Evolutionary conservation across 306 rosid genomes (phyloP).

Genomic region (Glycine soja): DNA sequence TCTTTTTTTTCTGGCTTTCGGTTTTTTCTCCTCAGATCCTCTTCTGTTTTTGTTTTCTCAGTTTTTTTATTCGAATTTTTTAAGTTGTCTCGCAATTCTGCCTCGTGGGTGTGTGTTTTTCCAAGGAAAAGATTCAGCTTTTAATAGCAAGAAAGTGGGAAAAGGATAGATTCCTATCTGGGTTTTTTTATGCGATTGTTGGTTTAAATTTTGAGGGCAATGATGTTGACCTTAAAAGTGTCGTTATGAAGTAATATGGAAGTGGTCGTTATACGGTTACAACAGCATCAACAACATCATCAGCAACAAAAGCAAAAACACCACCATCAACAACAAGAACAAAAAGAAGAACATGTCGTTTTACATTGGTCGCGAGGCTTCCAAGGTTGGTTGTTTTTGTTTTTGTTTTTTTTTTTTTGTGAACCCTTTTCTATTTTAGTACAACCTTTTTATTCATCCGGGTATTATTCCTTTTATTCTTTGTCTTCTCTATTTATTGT

Average conservation of each 20-base stretch:
- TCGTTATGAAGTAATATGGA: slow-evolving; percentile 86
- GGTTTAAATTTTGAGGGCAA: slow-evolving; percentile 39
- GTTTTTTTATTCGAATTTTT: slow-evolving; percentile 12
- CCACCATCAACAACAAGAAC: background rate
- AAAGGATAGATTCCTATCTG: slow-evolving; percentile 37
- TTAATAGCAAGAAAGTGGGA: slow-evolving; percentile 24
- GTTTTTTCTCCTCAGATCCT: slow-evolving; percentile 49
- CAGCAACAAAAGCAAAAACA: background rate
- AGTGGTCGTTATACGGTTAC: slow-evolving; percentile 58
- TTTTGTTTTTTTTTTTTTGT: slow-evolving; percentile 14
- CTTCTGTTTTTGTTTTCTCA: slow-evolving; percentile 8
- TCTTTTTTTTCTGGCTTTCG: slow-evolving; percentile 45
- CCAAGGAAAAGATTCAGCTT: slow-evolving; percentile 37
- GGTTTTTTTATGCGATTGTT: slow-evolving; percentile 51
- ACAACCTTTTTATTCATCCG: slow-evolving; percentile 16
- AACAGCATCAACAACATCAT: slow-evolving; percentile 33
- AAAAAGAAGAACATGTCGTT: slow-evolving; percentile 68
- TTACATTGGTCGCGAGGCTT: slow-evolving; percentile 97
- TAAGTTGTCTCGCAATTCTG: slow-evolving; percentile 30
- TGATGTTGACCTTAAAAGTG: slow-evolving; percentile 67
- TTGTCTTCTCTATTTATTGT: background rate
- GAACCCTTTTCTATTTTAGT: slow-evolving; percentile 1
- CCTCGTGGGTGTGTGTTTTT: slow-evolving; percentile 39
- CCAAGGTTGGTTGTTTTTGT: too few species aligned
- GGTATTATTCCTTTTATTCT: too few species aligned